Base-by-base conservation (phyloP, 306 rosid genomes). In the Vigna radiata region DNA sequence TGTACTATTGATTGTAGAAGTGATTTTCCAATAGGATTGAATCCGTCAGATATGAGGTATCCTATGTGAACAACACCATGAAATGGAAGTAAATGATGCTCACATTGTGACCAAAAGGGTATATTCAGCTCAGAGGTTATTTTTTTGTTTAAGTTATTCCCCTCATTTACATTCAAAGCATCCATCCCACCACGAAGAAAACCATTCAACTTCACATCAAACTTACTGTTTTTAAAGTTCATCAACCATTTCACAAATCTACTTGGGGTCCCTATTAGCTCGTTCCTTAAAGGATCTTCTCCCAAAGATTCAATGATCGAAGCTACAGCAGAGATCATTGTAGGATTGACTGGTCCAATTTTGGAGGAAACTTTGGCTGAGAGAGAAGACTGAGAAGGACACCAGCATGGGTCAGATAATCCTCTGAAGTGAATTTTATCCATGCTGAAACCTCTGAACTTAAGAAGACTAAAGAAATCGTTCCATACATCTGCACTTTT, bases 31-130 rank as follows among this genome's bases (percentile, higher is more conserved):
- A 89, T 74, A 18, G 91, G 89, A 72, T 65, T 82, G 69, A 79
- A 81, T 73, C 89, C 93, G 18, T 81, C 87, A 0, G 78, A 60
- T 53, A 82, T 27, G 64, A 92, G 74, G 75, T 80, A 92, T 64
- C 99, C 99, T 36, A 96, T 65, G 67, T 96, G 98, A 77, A 89
- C 97, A 13, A 91, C 97, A 19, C 98, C 99, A 10, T 92, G 89
- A 76, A 96, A 96, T 70, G 99, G 99, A 78, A 96, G 98, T 65
- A 96, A 83, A 78, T 96, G 99, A 76, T 91, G 98, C 86, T 96
- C 99, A 29, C 99, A 96, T 54, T 89, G 99, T 56, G 99, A 92
- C 98, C 97, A 96, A 63, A 92, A 86, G 0, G 91, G 72, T 77
- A 96, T 73, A 82, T 88, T 88, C 64, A 81, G 68, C 86, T 92